Evolutionary conservation across 768 basidiomycete genomes (phyloP).

Genomic region (Solioccasus polychromus): DNA sequence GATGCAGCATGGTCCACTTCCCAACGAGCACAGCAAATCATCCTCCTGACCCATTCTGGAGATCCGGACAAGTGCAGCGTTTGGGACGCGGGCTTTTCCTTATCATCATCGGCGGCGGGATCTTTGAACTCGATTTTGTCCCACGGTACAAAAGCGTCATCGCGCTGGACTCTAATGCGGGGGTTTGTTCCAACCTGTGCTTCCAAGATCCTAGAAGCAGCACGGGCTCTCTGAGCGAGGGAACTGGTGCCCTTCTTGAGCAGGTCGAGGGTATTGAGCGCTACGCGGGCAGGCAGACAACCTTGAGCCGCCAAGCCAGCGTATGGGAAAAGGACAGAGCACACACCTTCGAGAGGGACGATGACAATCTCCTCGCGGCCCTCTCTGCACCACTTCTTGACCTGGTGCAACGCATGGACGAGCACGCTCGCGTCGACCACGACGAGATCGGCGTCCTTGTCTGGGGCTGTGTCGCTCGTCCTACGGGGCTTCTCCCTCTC

Average conservation of each 20-base stretch:
- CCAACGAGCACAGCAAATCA: conserved; percentile 81
- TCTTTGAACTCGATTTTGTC: conserved; percentile 62
- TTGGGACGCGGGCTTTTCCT: conserved; percentile 23
- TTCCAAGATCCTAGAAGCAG: conserved; percentile 86
- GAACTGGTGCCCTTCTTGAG: conserved; percentile 86
- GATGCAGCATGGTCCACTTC: conserved; percentile 55
- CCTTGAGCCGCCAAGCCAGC: conserved; percentile 7
- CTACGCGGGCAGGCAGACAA: conserved; percentile 47
- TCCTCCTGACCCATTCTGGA: conserved; percentile 84
- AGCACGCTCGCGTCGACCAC: conserved; percentile 83
- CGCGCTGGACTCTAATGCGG: conserved; percentile 77
- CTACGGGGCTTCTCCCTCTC: conserved; percentile 22
- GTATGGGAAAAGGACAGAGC: conserved; percentile 18
- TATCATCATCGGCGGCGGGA: conserved; percentile 20
- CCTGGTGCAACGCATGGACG: conserved; percentile 69
- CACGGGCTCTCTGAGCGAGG: conserved; percentile 78
- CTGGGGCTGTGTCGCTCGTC: conserved; percentile 25
- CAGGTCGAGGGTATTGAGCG: conserved; percentile 86
- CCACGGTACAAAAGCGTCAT: conserved; percentile 82
- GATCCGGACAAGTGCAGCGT: conserved; percentile 37
- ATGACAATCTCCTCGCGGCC: conserved; percentile 77
- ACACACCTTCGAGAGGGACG: conserved; percentile 83
- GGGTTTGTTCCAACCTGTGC: conserved; percentile 81
- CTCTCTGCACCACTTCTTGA: conserved; percentile 80
- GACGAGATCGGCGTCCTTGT: conserved; percentile 71